Evolutionary conservation across 352 stramenopile species (phyloP), one percentile per base, ranked within the genome.

Genomic region (Pythium phragmiticola): DNA sequence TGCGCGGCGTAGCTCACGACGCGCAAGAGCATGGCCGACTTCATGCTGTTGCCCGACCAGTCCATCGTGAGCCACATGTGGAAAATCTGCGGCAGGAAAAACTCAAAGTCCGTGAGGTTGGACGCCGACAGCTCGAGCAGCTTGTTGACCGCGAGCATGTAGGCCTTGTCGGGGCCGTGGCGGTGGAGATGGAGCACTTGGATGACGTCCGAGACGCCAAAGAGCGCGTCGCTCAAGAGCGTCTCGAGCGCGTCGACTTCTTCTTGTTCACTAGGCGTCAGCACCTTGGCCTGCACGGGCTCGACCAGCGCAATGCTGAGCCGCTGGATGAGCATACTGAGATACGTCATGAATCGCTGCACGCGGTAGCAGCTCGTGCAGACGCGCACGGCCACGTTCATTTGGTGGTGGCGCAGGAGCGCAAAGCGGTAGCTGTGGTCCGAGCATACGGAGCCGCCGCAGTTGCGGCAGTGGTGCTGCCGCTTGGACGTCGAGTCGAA

Each of bases 401-500:
- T 83, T 12, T 81, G 65, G 34, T 82, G 82, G 60, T 94, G 82
- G 1, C 73, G 73, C 60, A 94, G 65, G 57, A 85, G 63, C 11
- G 82, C 77, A 30, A 89, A 94, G 14, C 78, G 76, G 21, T 75
- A 82, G 67, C 85, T 94, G 66, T 94, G 85, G 65, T 92, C 82
- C 9, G 85, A 92, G 61, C 85, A 94, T 17, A 92, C 77, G 0
- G 82, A 88, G 19, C 81, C 81, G 12, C 85, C 85, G 42, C 85
- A 94, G 67, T 91, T 94, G 9, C 82, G 83, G 42, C 85, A 94
- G 68, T 94, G 82, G 55, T 94, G 85, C 66, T 94, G 85, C 21
- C 85, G 78, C 71, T 90, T 90, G 39, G 75, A 72, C 6, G 65
- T 65, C 3, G 74, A 87, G 57, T 94, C 85, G 53, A 94, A 92